Base-by-base conservation (phyloP, 2,329 filamentous ascomycete species). In the Teratosphaeria gauchensis region DNA sequence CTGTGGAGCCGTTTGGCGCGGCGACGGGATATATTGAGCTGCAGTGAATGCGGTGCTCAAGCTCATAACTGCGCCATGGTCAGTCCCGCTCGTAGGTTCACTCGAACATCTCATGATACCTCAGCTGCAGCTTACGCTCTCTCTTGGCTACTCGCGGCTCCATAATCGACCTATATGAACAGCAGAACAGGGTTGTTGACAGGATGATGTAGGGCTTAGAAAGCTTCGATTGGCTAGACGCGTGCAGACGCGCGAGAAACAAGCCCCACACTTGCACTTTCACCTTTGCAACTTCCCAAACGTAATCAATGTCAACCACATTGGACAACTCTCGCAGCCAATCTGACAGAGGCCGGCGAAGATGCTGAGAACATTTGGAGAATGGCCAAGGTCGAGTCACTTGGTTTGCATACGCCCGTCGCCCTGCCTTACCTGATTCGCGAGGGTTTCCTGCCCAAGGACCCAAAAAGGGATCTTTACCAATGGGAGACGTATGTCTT, bases 321-420 rank as follows among this genome's bases (percentile, higher is more conserved):
- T 28, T 28, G 24, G 4, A 28, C 24, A 28, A 28, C 24, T 28
- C 24, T 4, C 24, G 24, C 24, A 28, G 24, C 24, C 24, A 28
- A 48, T 7, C 33, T 32, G 33, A 35, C 38, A 51, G 4, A 56
- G 11, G 14, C 12, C 21, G 16, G 24, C 14, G 55, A 21, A 52
- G 30, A 31, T 58, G 21, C 32, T 38, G 28, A 24, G 14, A 58
- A 31, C 21, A 21, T 51, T n/a, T 19, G 19, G n/a, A 48, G 12
- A 46, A 99, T 99, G 95, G 92, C 92, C 66, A 86, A 88, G 71
- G 84, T 96, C 76, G 89, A 85, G 74, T 96, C 92, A 64, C 83
- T 96, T 69, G 94, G 94, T 73, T 81, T 96, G 70, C 92, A 97
- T 78, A 86, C 88, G 76, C 92, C 95, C 61, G 84, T 88, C 61